Evolutionary conservation across 768 basidiomycete species (phyloP), one percentile per base, ranked within the genome.

Genomic region (Porphyrellus cyaneotinctus): DNA sequence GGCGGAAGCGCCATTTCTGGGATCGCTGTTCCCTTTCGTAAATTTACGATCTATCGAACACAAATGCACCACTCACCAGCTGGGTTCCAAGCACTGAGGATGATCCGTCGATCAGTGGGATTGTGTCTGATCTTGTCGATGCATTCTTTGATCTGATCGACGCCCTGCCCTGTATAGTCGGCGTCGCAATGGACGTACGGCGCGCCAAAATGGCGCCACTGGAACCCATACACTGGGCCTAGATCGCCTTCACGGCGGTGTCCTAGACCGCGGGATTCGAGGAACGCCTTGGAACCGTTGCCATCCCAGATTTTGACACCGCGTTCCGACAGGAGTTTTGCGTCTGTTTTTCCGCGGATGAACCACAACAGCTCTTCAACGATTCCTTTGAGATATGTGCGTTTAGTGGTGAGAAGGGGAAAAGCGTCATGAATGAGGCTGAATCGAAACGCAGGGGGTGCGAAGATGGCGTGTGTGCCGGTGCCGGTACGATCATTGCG

Each of bases 251-350:
- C 88, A 7, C 88, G 74, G 28, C 93, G 76, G 65, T 95, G 86
- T 0, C 78, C 79, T n/a, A 98, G 70, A 3, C 97, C 95, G 18
- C 91, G 76, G 52, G 79, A 78, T 64, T 93, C 90, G 26, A 98
- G 72, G 63, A 95, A 98, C 59, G 82, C 87, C 56, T 86, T 82
- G 3, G 87, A 87, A 9, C 92, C 95, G 58, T 99, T 98, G 0
- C 95, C 94, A 66, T 97, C 94, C 97, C 97, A 99, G 61, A 99
- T 98, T 68, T 90, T 89, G 56, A 98, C 81, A 47, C 91, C 93
- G 66, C 90, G 90, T 28, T 79, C 76, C 2, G 84, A 82, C 36
- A 99, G 78, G 0, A 85, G 59, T 6, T 74, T 84, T 0, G 89
- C 83, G 71, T 97, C 92, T 0, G 95, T 97, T 9, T 76, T 78